Conservation (phyloP, 768 basidiomycete species). For the Tylopilus cervinicoccineus region DNA sequence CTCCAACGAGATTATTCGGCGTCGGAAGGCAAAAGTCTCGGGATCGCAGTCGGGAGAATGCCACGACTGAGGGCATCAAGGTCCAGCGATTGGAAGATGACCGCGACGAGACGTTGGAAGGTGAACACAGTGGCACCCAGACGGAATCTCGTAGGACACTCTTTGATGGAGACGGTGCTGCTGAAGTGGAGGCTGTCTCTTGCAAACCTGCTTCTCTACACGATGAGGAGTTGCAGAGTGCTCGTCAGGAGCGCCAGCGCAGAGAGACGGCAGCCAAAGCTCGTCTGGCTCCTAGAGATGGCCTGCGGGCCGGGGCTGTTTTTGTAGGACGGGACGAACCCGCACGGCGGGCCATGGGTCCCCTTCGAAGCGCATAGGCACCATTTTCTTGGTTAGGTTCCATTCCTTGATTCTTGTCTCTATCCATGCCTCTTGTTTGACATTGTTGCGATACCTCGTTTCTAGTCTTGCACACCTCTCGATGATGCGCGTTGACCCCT, state of each 20-base stretch:
- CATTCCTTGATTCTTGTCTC: constrained; percentile 11
- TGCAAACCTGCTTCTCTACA: constrained; percentile 11
- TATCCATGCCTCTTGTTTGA: background rate
- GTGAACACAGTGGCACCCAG: constrained; percentile 10
- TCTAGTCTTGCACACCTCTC: constrained; percentile 5
- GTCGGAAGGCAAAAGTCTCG: constrained; percentile 26
- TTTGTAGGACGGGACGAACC: constrained; percentile 28
- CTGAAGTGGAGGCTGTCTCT: constrained; percentile 3
- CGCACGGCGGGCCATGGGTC: constrained; percentile 29
- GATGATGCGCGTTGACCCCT: constrained; percentile 5
- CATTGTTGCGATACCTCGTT: constrained; percentile 12
- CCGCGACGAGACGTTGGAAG: constrained; percentile 10
- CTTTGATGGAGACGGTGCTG: background rate
- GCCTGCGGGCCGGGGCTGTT: constrained; percentile 30
- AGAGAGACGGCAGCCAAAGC: constrained; percentile 20
- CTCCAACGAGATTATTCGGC: constrained; percentile 55
- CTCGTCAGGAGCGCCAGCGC: constrained; percentile 26
- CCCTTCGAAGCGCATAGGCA: constrained; percentile 18
- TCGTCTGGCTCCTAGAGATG: constrained; percentile 23
- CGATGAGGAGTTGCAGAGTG: constrained; percentile 4
- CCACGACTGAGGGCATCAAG: constrained; percentile 4
- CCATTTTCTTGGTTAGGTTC: background rate
- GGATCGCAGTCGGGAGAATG: constrained; percentile 23
- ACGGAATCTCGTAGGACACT: background rate
- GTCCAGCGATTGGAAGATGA: constrained; percentile 4